A percentile compares a stretch with the other conserved stretches of the same genome.
phyloP scores from a whole-genome alignment of 1,284 basidiomycete genomes.

The Sphagnurus paluster region DNA sequence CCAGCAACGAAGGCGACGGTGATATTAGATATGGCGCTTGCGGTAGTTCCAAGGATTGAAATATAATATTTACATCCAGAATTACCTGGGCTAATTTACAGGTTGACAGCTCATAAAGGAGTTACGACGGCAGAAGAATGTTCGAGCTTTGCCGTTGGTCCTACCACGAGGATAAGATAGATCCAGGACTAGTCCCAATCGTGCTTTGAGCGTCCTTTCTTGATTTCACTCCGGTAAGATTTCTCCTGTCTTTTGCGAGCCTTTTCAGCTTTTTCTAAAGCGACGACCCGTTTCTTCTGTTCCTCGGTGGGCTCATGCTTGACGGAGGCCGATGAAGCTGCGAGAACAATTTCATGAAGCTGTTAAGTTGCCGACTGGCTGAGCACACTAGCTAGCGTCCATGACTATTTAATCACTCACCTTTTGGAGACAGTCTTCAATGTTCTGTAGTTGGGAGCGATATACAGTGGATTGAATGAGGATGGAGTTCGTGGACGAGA shows the following conservation, averaged over 20 bases:
- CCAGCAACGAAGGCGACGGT: too few species aligned
- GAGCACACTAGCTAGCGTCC: not conserved
- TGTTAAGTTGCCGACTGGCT: constrained; percentile 24
- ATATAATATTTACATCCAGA: too few species aligned
- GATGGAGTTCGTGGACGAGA: constrained; percentile 61
- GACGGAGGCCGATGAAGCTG: constrained; percentile 46
- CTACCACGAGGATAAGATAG: too few species aligned
- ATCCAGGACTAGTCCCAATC: constrained; percentile 22
- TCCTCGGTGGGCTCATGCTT: constrained; percentile 55
- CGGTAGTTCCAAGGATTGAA: too few species aligned
- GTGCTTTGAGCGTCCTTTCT: constrained; percentile 24
- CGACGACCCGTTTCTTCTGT: constrained; percentile 55
- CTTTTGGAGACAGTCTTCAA: constrained; percentile 70
- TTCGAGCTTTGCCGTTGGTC: too few species aligned
- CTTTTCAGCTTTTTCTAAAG: constrained; percentile 44
- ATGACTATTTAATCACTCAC: constrained; percentile 32
- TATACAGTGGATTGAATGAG: constrained; percentile 64
- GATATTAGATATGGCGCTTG: too few species aligned
- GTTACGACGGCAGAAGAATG: too few species aligned
- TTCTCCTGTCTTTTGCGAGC: constrained; percentile 51
- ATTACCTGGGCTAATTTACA: too few species aligned
- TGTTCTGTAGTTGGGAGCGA: constrained; percentile 75
- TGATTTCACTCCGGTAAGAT: constrained; percentile 45
- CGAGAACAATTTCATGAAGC: constrained; percentile 56
- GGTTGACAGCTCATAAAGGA: too few species aligned